These are phyloP conservation scores for Dentipellis sp. DNA, from an alignment of 768 basidiomycete genomes.

Conservation along the genomic window DNA sequence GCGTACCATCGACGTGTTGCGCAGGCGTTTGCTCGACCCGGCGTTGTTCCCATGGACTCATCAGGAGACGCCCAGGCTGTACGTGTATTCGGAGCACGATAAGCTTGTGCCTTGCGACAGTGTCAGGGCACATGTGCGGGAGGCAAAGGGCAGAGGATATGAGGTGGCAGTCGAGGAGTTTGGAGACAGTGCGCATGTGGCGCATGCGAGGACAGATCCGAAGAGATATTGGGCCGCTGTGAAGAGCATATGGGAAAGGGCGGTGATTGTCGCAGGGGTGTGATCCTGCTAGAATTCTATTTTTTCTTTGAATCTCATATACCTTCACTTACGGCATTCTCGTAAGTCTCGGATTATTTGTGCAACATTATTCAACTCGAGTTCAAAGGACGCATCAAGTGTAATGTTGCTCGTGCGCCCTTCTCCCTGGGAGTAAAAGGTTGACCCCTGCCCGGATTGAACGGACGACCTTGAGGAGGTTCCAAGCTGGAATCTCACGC, in stretches of 20 bases:
- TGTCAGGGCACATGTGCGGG: slow-evolving; percentile 19
- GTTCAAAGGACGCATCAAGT: too few relatives aligned
- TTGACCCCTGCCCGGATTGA: slow-evolving; percentile 16
- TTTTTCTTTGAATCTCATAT: too few relatives aligned
- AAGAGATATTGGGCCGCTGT: slow-evolving; percentile 18
- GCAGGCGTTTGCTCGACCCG: slow-evolving; percentile 11
- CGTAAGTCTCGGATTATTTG: too few relatives aligned
- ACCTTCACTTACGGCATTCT: too few relatives aligned
- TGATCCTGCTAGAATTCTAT: not conserved
- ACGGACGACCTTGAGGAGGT: slow-evolving; percentile 16
- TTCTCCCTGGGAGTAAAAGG: too few relatives aligned
- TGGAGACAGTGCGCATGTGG: slow-evolving; percentile 26
- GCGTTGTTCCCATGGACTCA: slow-evolving; percentile 24
- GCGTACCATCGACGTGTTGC: not conserved
- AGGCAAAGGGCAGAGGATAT: slow-evolving; percentile 18
- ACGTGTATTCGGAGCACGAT: slow-evolving; percentile 26
- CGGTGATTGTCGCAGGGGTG: not conserved
- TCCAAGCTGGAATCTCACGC: slow-evolving; percentile 15
- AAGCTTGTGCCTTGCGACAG: slow-evolving; percentile 20
- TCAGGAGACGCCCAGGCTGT: slow-evolving; percentile 23
- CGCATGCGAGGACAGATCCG: slow-evolving; percentile 20
- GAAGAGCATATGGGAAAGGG: slow-evolving; percentile 8
- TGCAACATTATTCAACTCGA: too few relatives aligned
- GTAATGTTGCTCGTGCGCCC: too few relatives aligned
- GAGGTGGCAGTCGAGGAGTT: slow-evolving; percentile 21